Evolutionary conservation across 768 basidiomycete species (phyloP), one percentile per base, ranked within the genome.

Genomic region (Arthromyces matolae): DNA sequence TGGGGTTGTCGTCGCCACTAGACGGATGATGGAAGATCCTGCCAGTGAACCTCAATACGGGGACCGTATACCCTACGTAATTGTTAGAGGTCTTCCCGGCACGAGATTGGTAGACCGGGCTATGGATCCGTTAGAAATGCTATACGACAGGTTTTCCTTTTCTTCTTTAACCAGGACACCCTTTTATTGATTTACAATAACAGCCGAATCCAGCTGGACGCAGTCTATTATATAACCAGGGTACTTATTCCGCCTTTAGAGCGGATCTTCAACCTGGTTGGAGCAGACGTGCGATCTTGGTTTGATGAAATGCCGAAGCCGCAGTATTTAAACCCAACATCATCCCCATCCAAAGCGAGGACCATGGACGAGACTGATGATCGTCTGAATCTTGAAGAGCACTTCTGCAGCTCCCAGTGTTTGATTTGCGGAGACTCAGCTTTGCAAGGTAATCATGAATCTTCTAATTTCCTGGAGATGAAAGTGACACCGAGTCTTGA

Each of bases 31-130:
- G 12, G 61, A 79, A 36, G 94, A 98, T 64, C 82, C 83, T 1
- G 81, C 84, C 20, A 79, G 86, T 42, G 94, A 96, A 60, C 76
- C 88, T 1, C 91, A 94, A 56, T 96, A 97, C 60, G 91, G 89
- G 14, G 93, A 99, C 57, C 83, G 95, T 23, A 80, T 98, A 1
- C 92, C 93, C 1, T 98, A 97, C 61, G 79, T 98, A 39, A 90
- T 99, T 40, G 71, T 75, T 13, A 73, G 79, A 35, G 84, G 89
- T 4, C 73, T 78, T 14, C 78, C 80, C 5, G 79, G 78, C 3
- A 65, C 73, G 3, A 75, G 84, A 45, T 75, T 95, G 4, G 84
- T 87, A 10, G 86, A 93, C 51, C 71, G 86, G 37, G 89, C 89
- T 1, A 66, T 85, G 29, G 73, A 78, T n/a, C 92, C 92, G 0